Percentiles rank a stretch among this genome's conserved stretches.
Evolutionary conservation across 1,139 yeast genomes (phyloP).

Genomic region (Scheffersomyces titani): DNA sequence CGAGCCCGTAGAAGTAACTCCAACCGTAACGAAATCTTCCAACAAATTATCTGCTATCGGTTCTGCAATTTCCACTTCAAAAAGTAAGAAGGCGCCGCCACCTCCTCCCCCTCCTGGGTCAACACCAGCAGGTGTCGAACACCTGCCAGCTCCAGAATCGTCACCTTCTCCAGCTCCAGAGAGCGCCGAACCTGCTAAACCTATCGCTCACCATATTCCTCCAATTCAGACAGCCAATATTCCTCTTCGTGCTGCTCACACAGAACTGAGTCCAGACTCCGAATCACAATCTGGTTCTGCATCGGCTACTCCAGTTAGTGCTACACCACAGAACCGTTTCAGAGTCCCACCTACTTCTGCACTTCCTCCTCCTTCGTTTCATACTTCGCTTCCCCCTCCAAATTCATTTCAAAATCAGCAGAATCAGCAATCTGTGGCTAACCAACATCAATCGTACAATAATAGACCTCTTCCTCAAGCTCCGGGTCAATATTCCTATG

Average conservation of each 20-base stretch:
- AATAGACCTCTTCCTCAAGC: conserved; percentile 10
- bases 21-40: conserved; percentile 8
- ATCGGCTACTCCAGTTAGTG: conserved; percentile 13
- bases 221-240: not conserved
- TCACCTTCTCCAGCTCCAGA: conserved; percentile 3
- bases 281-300: not conserved
- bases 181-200: conserved; percentile 8
- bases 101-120: conserved; percentile 44
- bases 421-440: conserved; percentile 17
- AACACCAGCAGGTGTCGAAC: conserved; percentile 3
- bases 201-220: conserved; percentile 2
- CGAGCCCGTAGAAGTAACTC: conserved; percentile 5
- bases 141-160: conserved; percentile 4
- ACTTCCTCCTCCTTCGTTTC: conserved; percentile 20
- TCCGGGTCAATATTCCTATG: conserved; percentile 10
- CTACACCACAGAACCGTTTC: conserved; percentile 17
- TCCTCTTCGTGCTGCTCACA: not conserved
- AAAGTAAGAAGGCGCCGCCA: conserved; percentile 44
- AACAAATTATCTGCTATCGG: conserved; percentile 10
- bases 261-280: not conserved
- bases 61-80: conserved; percentile 12
- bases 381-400: conserved; percentile 12
- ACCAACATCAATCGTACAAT: conserved; percentile 14
- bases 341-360: conserved; percentile 32
- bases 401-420: conserved; percentile 7